Conservation (phyloP, 768 basidiomycete genomes). For the Guyanaporus albipodus region DNA sequence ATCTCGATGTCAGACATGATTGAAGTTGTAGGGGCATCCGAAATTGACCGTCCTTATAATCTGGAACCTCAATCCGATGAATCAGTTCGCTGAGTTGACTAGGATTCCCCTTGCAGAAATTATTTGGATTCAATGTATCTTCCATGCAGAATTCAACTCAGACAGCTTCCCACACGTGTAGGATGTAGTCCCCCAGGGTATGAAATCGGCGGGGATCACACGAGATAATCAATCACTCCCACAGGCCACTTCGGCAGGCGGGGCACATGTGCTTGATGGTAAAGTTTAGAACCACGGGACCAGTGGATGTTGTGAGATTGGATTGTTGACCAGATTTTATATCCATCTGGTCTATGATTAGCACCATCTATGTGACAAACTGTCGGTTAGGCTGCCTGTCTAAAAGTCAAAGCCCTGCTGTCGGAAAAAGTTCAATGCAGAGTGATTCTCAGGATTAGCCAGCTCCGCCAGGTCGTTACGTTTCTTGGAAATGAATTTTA, state of each 20-base stretch:
- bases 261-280: too few relatives aligned
- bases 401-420: slow-evolving; percentile 89
- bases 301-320: too few relatives aligned
- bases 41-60: slow-evolving; percentile 19
- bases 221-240: too few relatives aligned
- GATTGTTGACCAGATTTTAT: background rate
- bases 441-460: slow-evolving; percentile 58
- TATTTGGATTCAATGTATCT: background rate
- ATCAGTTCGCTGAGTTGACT: background rate
- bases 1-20: slow-evolving; percentile 62
- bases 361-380: background rate
- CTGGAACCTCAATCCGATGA: background rate
- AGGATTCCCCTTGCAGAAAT: too few relatives aligned
- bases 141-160: background rate
- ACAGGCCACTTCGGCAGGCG: too few relatives aligned
- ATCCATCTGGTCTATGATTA: background rate
- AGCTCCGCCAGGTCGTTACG: slow-evolving; percentile 78
- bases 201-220: too few relatives aligned
- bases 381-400: slow-evolving; percentile 4
- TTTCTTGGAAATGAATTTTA: slow-evolving; percentile 42
- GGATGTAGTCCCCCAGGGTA: too few relatives aligned
- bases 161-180: background rate
- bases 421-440: slow-evolving; percentile 69
- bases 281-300: too few relatives aligned
- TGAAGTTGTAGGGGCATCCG: too few relatives aligned